Conservation (phyloP, 106 monocot species). For the Platanthera guangdongensis region DNA sequence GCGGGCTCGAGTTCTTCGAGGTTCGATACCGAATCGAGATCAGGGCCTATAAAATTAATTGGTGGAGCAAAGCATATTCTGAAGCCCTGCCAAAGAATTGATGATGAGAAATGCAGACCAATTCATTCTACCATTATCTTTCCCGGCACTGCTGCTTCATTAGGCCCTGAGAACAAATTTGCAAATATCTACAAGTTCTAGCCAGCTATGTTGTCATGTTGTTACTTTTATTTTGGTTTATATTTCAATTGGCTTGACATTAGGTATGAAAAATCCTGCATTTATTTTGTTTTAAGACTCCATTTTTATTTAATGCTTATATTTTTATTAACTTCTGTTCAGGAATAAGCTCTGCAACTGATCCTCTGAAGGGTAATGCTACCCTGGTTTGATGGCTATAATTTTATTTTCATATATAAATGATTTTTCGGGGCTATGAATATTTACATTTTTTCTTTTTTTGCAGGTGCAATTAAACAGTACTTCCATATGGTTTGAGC, state of each 20-base stretch:
- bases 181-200: slow-evolving; percentile 51
- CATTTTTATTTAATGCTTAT: not conserved
- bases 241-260: not conserved
- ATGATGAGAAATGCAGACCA: slow-evolving; percentile 23
- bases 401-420: not conserved
- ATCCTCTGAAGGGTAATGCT: not conserved
- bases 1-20: slow-evolving; percentile 10
- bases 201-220: not conserved
- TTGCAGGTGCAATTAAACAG: not conserved
- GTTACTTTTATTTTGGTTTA: not conserved
- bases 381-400: not conserved
- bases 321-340: not conserved
- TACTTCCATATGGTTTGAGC: not conserved
- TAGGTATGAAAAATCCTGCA: too few species aligned
- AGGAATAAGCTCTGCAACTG: not conserved
- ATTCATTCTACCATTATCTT: slow-evolving; percentile 41
- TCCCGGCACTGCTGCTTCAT: slow-evolving; percentile 14
- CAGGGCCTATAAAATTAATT: slow-evolving; percentile 50
- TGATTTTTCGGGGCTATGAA: not conserved
- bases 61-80: slow-evolving; percentile 67
- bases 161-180: slow-evolving; percentile 30
- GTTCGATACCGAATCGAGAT: slow-evolving; percentile 7
- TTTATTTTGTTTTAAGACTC: too few species aligned
- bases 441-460: not conserved
- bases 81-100: slow-evolving; percentile 35